Conservation (phyloP, 495 filamentous ascomycete genomes). For the Penicillium maclennaniae region DNA sequence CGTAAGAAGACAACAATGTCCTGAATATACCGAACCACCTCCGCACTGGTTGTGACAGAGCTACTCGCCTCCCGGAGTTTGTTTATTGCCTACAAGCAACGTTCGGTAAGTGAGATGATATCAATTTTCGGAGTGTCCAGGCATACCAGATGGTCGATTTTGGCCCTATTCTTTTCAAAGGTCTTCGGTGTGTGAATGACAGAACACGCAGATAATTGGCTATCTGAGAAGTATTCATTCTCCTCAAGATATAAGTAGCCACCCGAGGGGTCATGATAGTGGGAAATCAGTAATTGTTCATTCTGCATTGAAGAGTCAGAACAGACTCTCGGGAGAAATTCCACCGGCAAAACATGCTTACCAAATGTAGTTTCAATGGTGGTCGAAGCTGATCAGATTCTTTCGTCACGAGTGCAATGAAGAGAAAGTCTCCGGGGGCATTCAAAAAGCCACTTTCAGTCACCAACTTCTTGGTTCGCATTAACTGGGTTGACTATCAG, state of each 20-base stretch:
- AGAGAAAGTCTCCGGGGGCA: constrained; percentile 75
- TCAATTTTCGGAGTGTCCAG: neutral
- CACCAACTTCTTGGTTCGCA: constrained; percentile 72
- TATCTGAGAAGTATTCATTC: constrained; percentile 44
- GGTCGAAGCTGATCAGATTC: constrained; percentile 25
- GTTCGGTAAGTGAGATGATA: neutral
- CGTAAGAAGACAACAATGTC: constrained; percentile 84
- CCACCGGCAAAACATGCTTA: constrained; percentile 17
- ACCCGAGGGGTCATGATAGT: constrained; percentile 73
- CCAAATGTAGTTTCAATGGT: constrained; percentile 45
- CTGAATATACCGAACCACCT: constrained; percentile 75
- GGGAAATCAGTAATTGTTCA: constrained; percentile 83
- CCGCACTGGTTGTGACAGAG: constrained; percentile 49
- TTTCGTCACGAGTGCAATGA: constrained; percentile 64
- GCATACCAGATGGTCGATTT: constrained; percentile 24
- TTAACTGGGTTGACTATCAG: constrained; percentile 53
- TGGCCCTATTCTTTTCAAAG: constrained; percentile 9
- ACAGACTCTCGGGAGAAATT: too few species aligned
- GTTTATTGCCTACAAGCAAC: constrained; percentile 37
- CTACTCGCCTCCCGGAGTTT: constrained; percentile 34
- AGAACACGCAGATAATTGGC: constrained; percentile 41
- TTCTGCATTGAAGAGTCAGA: constrained; percentile 44
- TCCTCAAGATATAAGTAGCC: constrained; percentile 70
- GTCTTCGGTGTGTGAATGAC: constrained; percentile 37
- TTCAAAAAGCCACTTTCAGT: constrained; percentile 65